Evolutionary conservation across 1,139 yeast genomes (phyloP), one percentile per base, ranked within the genome.

Genomic region (Pichia sp.): DNA sequence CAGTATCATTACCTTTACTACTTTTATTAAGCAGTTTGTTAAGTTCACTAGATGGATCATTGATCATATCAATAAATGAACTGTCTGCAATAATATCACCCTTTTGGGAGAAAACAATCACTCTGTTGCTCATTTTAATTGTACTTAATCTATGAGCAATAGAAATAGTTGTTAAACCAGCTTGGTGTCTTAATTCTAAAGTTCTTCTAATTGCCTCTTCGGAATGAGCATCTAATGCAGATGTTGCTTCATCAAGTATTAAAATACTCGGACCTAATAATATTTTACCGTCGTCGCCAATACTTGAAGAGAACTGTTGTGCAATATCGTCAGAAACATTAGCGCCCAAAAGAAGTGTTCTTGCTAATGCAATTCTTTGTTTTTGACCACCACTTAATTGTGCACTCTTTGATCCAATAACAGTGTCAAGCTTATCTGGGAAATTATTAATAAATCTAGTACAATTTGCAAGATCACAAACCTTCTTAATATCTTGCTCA

Each of bases 71-170:
- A 26, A 67, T 68, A 59, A 86, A 90, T 15, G 69, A 62, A 18
- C 96, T 97, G 56, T 80, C 82, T 65, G 89, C 97, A 3, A 87
- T 83, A 12, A 89, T 87, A 25, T 72, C 70, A 9, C 96, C 96
- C 30, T 74, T 72, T 45, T 72, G 70, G 37, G 86, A 83, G 39
- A 92, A 70, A 3, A 90, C 97, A 54, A 90, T 78, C 22, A 90
- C 79, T 53, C 85, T 74, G 55, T 86, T 89, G 51, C 96, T 85
- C 65, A 89, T 79, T 56, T 82, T 77, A 49, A 86, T 86, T 12
- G 96, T 85, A 18, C 92, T 86, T 47, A 90, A 76, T 59, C 97
- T 74, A 66, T 89, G 97, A 1, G 97, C 97, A 61, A 90, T 86
- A 38, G 95, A 88, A 34, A 89, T 84, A 1, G 95, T 89, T 0